Base-by-base conservation (phyloP, 306 rosid genomes). In the Herpetospermum pedunculosum region DNA sequence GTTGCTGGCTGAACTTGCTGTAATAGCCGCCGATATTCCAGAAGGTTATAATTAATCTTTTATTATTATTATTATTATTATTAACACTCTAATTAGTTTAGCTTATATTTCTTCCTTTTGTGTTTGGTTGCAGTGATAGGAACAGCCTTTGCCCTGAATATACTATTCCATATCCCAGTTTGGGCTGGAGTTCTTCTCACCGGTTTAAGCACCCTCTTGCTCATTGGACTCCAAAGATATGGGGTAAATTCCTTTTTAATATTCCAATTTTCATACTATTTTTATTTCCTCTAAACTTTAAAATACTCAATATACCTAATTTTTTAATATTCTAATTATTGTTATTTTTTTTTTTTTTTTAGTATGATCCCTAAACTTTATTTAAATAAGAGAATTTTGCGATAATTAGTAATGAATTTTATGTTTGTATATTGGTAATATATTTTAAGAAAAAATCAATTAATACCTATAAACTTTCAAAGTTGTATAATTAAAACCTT, bases 1-100 rank as follows among this genome's bases (percentile, higher is more conserved):
- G 98, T 37, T 93, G 81, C 80, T 90, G 23, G 98, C 98, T 0
- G 97, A 92, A 84, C 21, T 84, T 48, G 88, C 97, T 18, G 96
- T 92, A 75, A 91, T 91, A 78, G 96, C 94, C 5, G 97, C 97
- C 4, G 98, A 93, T 70, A 93, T 93, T 77, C 96, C 98, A 9
- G 98, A 93, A 89, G 97, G 97, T 69, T 11, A 26, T 60, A 19
- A 5, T 8, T 21, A 0, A 0, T 34, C 26, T 15, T 3, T 35
- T 4, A 58, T 25, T 32, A 3, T 32, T 1, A 13, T 13, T 8
- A 60, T 10, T 54, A 35, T 2, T 10, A 35, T 47, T 16, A 47
- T 16, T 18, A 35, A 48, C 54, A 16, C 54, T 48, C 53, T 16
- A 47, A 47, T 47, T 26, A 71, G 13, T 21, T 1, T 11, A 8